Evolutionary conservation across 257 asterid genomes (phyloP).

Genomic region (Nicotiana tomentosiformis): DNA sequence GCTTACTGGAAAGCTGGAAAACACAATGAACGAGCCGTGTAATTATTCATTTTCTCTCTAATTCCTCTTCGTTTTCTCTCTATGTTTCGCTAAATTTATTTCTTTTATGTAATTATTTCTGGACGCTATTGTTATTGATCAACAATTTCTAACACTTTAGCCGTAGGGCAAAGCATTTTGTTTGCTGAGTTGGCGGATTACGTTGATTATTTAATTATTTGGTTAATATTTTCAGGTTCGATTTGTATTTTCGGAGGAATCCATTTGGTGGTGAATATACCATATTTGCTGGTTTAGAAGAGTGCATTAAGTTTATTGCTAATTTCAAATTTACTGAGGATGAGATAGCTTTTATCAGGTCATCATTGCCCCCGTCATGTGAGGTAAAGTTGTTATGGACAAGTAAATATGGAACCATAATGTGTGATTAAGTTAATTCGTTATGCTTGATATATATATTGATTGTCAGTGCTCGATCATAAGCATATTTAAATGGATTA

Average conservation of each 20-base stretch:
- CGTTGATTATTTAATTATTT: not conserved
- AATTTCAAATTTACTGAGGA: slow-evolving; percentile 72
- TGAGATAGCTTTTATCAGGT: slow-evolving; percentile 65
- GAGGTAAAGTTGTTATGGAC: slow-evolving; percentile 46
- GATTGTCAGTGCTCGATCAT: not conserved
- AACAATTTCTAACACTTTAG: not conserved
- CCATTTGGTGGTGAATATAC: slow-evolving; percentile 99
- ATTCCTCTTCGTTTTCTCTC: not conserved
- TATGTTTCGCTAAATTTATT: not conserved
- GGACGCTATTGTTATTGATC: not conserved
- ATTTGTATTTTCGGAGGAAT: slow-evolving; percentile 69
- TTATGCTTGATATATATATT: not conserved
- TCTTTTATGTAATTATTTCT: not conserved
- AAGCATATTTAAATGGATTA: slow-evolving; percentile 15
- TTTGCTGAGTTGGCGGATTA: not conserved
- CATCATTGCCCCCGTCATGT: slow-evolving; percentile 70
- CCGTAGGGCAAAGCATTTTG: not conserved
- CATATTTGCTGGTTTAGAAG: slow-evolving; percentile 92
- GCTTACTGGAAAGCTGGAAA: slow-evolving; percentile 98
- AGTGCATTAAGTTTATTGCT: slow-evolving; percentile 87
- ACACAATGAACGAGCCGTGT: slow-evolving; percentile 90
- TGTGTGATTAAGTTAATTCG: not conserved
- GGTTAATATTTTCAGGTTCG: slow-evolving; percentile 58
- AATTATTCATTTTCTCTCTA: slow-evolving; percentile 10
- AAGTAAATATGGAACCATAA: not conserved